A percentile compares a stretch with the other conserved stretches of the same genome.
Conservation (phyloP, 1,284 basidiomycete genomes). For the Meira nashicola region DNA sequence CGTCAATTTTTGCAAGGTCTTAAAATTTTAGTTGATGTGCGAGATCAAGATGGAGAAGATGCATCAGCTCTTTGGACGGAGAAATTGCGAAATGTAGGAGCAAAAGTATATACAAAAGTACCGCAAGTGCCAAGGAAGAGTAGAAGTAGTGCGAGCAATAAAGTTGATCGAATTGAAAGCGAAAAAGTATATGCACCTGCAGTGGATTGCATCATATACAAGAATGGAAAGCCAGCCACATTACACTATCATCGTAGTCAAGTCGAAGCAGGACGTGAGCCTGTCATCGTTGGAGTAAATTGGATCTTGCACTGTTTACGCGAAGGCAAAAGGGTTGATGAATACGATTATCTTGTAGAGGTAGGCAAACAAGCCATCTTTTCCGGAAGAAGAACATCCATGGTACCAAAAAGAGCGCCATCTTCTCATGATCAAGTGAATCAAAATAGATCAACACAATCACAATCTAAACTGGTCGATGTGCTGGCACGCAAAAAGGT, state of each 20-base stretch:
- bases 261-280: constrained; percentile 22
- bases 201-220: constrained; percentile 36
- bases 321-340: constrained; percentile 29
- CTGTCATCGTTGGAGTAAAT: constrained; percentile 38
- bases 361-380: constrained; percentile 44
- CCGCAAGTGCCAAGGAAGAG: not conserved
- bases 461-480: not conserved
- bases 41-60: constrained; percentile 42
- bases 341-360: constrained; percentile 40
- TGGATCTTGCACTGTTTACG: constrained; percentile 40
- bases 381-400: constrained; percentile 5
- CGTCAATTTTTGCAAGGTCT: constrained; percentile 29
- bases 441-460: too few relatives aligned
- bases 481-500: not conserved
- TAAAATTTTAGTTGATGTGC: constrained; percentile 39
- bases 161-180: not conserved
- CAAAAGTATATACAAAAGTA: constrained; percentile 29
- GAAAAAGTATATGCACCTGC: not conserved
- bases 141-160: not conserved
- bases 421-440: not conserved
- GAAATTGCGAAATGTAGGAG: constrained; percentile 35
- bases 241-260: constrained; percentile 30
- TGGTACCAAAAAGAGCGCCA: constrained; percentile 3
- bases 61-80: constrained; percentile 35
- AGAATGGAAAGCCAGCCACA: constrained; percentile 37